Evolutionary conservation across 768 basidiomycete genomes (phyloP), one percentile per base, ranked within the genome.

Genomic region (Sporobolomyces pararoseus): DNA sequence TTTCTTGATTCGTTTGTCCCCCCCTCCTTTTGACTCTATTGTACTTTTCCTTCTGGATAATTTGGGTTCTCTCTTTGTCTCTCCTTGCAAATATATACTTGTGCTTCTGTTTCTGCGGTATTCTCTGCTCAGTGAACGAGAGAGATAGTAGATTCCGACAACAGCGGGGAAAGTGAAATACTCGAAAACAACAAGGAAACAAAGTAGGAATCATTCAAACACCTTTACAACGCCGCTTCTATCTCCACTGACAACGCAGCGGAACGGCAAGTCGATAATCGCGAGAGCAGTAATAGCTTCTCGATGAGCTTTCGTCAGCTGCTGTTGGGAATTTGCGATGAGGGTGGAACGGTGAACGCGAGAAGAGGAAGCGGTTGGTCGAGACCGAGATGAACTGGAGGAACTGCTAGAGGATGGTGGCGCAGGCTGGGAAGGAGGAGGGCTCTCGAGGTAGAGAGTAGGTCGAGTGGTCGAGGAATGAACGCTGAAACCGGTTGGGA

Each of bases 201-300:
- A 47, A 32, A 5, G 27, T 3, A 35, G 34, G 29, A 25, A 37
- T 47, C 54, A 77, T 42, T 76, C 74, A 77, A 81, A 98, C 0
- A 96, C 89, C 79, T 96, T 97, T 73, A 98, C 84, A 25, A 87
- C 87, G 4, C 96, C 96, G 27, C 88, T 84, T 54, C 91, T 84
- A 78, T 98, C 95, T 2, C 89, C 95, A 71, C 89, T 92, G n/a
- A 97, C 85, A 53, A 96, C 90, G 31, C 91, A 92, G 63, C 90
- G 85, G 80, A 97, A 97, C 1, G 95, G 92, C 1, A 93, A 88
- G 72, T 96, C 91, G 62, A 99, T 86, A 72, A 88, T 89, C 0
- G 86, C 86, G 42, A 99, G 79, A 2, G 89, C 86, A 7, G 89
- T 91, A 25, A 98, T 86, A 3, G 91, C 86, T 77, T 98, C 94